Percentiles rank a stretch among this genome's conserved stretches.
These are phyloP conservation scores for Cystofilobasidium capitatum DNA, from an alignment of 768 basidiomycete species.

Conservation along the genomic window DNA sequence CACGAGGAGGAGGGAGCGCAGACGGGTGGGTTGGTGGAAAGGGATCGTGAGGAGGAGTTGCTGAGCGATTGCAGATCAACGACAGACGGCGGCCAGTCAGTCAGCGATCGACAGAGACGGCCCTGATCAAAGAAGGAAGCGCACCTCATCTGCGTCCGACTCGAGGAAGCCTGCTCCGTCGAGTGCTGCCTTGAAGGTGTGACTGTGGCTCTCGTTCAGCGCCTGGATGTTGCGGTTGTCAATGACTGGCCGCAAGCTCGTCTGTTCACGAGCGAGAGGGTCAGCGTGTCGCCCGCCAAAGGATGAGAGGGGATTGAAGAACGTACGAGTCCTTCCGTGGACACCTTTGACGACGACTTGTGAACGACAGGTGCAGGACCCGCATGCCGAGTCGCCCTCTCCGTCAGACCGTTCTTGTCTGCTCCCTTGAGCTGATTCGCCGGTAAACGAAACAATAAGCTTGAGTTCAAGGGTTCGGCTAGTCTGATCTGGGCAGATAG, in stretches of 20 bases:
- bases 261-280: constrained; percentile 10
- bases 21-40: constrained; percentile 23
- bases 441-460: background rate
- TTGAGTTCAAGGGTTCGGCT: background rate
- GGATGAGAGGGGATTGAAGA: background rate
- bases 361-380: constrained; percentile 32
- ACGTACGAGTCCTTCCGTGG: constrained; percentile 28
- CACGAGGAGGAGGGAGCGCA: constrained; percentile 12
- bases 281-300: background rate
- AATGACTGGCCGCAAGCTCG: constrained; percentile 41
- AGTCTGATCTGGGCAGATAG: background rate
- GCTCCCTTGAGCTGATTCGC: constrained; percentile 37
- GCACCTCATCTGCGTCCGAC: constrained; percentile 57
- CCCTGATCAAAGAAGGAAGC: background rate
- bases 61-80: background rate
- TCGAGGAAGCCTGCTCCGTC: constrained; percentile 45
- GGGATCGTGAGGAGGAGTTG: constrained; percentile 26
- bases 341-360: constrained; percentile 26
- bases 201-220: constrained; percentile 53
- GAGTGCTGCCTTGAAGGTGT: constrained; percentile 51
- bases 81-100: background rate
- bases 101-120: background rate
- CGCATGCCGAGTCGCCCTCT: constrained; percentile 35
- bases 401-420: constrained; percentile 36
- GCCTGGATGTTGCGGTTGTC: constrained; percentile 57